Evolutionary conservation across 2,329 filamentous ascomycete genomes (phyloP).

Genomic region (Aspergillus versicolor): DNA sequence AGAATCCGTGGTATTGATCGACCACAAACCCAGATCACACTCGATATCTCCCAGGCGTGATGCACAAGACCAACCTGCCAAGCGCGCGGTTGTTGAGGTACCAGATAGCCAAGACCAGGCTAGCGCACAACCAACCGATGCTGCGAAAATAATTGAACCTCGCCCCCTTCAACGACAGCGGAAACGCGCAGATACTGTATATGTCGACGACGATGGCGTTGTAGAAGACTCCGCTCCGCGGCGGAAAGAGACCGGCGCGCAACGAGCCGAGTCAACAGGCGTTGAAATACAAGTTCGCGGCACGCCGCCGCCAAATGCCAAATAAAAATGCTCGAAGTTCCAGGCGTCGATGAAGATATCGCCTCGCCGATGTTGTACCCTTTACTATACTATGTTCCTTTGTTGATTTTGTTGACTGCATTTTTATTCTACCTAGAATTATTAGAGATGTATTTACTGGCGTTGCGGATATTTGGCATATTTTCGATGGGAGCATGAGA

Average conservation of each 20-base stretch:
- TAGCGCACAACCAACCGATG: neutral
- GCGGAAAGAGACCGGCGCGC: neutral
- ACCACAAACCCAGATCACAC: neutral
- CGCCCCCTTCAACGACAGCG: neutral
- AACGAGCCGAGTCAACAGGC: neutral
- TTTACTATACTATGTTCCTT: neutral
- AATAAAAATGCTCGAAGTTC: neutral
- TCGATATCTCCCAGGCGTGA: neutral
- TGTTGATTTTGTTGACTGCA: neutral
- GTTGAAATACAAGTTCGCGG: slow-evolving; percentile 24
- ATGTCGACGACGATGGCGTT: slow-evolving; percentile 4
- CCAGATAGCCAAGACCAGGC: slow-evolving; percentile 31
- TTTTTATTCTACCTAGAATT: neutral
- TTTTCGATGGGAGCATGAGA: slow-evolving; percentile 20
- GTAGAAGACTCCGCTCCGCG: neutral
- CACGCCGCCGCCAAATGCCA: slow-evolving; percentile 23
- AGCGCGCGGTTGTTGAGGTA: slow-evolving; percentile 24
- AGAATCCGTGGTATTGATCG: neutral
- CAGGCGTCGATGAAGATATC: neutral
- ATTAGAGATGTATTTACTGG: slow-evolving; percentile 12
- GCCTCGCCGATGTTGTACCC: neutral
- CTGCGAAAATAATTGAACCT: neutral
- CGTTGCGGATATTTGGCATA: slow-evolving; percentile 6
- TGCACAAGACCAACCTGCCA: neutral
- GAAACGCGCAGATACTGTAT: neutral